Percentiles rank a stretch among this genome's conserved stretches.
Evolutionary conservation across 2,329 filamentous ascomycete genomes (phyloP).

Genomic region (Fusarium incarnatum): DNA sequence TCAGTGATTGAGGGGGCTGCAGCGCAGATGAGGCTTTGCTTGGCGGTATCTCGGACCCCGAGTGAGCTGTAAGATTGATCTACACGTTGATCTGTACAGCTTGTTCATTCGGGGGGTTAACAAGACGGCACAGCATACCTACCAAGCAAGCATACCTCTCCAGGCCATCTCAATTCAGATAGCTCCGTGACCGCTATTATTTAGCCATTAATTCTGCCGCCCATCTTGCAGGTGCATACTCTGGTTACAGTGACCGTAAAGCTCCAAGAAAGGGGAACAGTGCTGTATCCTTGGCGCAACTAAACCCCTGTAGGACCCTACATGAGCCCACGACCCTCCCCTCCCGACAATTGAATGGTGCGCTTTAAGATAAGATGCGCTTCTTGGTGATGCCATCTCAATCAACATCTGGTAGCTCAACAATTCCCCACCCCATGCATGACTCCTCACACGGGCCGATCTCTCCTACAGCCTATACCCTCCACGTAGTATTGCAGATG

Average conservation of each 20-base stretch:
- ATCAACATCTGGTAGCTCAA: background rate
- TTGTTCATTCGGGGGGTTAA: background rate
- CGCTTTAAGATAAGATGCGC: slow-evolving; percentile 36
- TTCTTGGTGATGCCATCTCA: slow-evolving; percentile 40
- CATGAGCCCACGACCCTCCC: background rate
- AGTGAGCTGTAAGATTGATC: slow-evolving; percentile 32
- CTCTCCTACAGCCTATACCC: slow-evolving; percentile 27
- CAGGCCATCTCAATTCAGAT: background rate
- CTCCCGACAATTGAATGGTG: slow-evolving; percentile 34
- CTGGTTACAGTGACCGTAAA: too few species aligned
- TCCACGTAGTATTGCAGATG: background rate
- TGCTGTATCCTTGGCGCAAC: slow-evolving; percentile 3
- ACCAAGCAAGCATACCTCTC: background rate
- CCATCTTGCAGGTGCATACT: background rate
- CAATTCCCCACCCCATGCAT: slow-evolving; percentile 16
- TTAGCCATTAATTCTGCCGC: background rate
- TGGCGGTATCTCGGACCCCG: slow-evolving; percentile 24
- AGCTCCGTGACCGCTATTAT: background rate
- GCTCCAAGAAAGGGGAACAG: background rate
- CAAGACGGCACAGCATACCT: background rate
- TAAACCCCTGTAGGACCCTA: slow-evolving; percentile 6
- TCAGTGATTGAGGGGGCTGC: background rate
- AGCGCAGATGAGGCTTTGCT: slow-evolving; percentile 26
- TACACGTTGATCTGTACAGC: slow-evolving; percentile 41
- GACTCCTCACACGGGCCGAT: slow-evolving; percentile 43